Evolutionary conservation across 169 alveolate genomes (phyloP), one percentile per base, ranked within the genome.

Genomic region (Cryptosporidium baileyi): DNA sequence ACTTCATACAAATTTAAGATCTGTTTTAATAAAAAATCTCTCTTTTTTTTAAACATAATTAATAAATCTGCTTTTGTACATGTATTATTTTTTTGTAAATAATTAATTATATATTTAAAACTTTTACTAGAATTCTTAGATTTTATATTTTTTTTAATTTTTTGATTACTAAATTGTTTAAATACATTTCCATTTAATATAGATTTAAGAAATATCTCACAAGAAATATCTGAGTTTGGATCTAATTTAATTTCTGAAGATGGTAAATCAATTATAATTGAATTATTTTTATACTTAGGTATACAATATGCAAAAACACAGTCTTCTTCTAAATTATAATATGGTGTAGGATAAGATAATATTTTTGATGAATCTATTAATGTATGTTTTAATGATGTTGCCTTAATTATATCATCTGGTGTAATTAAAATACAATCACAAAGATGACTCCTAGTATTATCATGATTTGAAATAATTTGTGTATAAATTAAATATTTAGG

Each of bases 391-490:
- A 74, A 45, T 11, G 74, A 54, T 6, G 82, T 74, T 8, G 82
- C 65, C 15, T 34, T 57, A 34, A 44, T 13, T 15, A 74, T 74
- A 74, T 74, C 82, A 19, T 74, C 82, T 3, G 82, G 59, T 17
- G 82, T 54, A 52, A 74, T 52, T 24, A 74, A n/a, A 30, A 74
- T 8, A 13, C 82, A 74, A 2, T 74, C 67, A n/a, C 74, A 74
- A 13, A 74, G 45, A 34, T 49, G 19, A 24, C 54, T 57, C 34
- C 41, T 74, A 28, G 3, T 34, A 2, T 36, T 36, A 57, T 74
- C 82, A 11, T 41, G 5, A 17, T 49, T 40, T 1, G 67, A 34
- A 17, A 74, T 38, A 6, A 74, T 15, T 74, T 74, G 82, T 13
- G 60, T 57, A 8, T 74, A 74, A 19, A 74, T 45, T 11, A 74